Base-by-base conservation (phyloP, 768 basidiomycete genomes). In the Suillus hirtellus region DNA sequence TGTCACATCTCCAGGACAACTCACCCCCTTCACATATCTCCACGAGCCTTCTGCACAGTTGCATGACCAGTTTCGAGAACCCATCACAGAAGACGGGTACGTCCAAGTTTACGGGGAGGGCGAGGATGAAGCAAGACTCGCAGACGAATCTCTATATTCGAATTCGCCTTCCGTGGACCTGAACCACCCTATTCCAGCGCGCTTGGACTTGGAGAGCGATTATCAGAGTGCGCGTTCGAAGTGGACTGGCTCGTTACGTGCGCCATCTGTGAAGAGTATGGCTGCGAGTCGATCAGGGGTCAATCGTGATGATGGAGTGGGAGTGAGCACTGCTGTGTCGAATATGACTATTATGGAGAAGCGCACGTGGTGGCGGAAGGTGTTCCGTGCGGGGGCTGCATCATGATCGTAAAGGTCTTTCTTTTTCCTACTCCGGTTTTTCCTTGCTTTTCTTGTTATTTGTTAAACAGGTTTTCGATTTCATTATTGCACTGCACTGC, bases 11-110 rank as follows among this genome's bases (percentile, higher is more conserved):
- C 64, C 61, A 1, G 58, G 31, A 40, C 63, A 63, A 46, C 64
- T 75, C 21, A 73, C 69, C 5, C 79, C 78, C 5, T 79, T 80
- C 65, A 80, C 79, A 8, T 79, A 76, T 60, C 76, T 77, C 46
- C 67, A 70, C 49, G 78, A 75, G 56, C 65, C 63, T 15, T 67
- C 67, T 17, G 60, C 47, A 24, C 59, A 60, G 35, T 59, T 44
- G 14, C 66, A 49, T 5, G 21, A 4, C 12, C 34, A 52, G 7
- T 59, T 31, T 35, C 34, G 24, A 9, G 60, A 59, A 10, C 31
- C 12, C n/a, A 17, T 46, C 34, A 12, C 56, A 2, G 64, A 34
- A 15, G 42, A 49, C 15, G 53, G 19, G 14, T 14, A 31, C 14
- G 35, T 24, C 6, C 47, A 24, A 24, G 47, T 38, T 15, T 15